A percentile compares a stretch with the other conserved stretches of the same genome.
phyloP scores from a whole-genome alignment of 441 rosid species.

The Pelargonium cotyledonis region DNA sequence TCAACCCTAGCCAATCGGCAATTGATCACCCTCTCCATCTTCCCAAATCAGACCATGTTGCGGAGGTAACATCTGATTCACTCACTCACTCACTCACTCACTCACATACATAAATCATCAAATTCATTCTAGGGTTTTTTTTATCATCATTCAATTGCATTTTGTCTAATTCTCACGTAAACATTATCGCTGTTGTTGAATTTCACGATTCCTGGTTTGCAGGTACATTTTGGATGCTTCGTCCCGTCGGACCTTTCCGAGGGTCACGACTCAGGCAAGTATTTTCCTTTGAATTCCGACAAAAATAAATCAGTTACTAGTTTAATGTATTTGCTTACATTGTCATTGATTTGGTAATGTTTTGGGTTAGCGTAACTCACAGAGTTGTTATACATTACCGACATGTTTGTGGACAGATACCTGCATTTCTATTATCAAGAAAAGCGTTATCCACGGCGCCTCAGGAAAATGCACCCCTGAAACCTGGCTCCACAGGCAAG shows the following conservation, averaged over 20 bases:
- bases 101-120: too few relatives aligned
- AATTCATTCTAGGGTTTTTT: too few relatives aligned
- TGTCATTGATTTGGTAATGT: neutral
- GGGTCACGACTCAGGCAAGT: conserved; percentile 5
- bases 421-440: conserved; percentile 39
- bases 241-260: neutral
- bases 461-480: conserved; percentile 33
- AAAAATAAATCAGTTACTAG: neutral
- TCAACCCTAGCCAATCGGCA: too few relatives aligned
- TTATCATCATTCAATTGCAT: neutral
- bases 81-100: too few relatives aligned
- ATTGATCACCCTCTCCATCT: too few relatives aligned
- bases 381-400: neutral
- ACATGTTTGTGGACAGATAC: conserved; percentile 15
- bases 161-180: neutral
- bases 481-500: conserved; percentile 32
- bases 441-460: conserved; percentile 46
- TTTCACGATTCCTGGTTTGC: neutral
- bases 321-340: too few relatives aligned
- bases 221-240: neutral
- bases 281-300: neutral
- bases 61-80: too few relatives aligned
- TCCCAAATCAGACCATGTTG: too few relatives aligned
- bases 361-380: neutral
- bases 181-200: neutral